Conservation (phyloP, 2,329 filamentous ascomycete species). For the Neofusicoccum umdonicola region DNA sequence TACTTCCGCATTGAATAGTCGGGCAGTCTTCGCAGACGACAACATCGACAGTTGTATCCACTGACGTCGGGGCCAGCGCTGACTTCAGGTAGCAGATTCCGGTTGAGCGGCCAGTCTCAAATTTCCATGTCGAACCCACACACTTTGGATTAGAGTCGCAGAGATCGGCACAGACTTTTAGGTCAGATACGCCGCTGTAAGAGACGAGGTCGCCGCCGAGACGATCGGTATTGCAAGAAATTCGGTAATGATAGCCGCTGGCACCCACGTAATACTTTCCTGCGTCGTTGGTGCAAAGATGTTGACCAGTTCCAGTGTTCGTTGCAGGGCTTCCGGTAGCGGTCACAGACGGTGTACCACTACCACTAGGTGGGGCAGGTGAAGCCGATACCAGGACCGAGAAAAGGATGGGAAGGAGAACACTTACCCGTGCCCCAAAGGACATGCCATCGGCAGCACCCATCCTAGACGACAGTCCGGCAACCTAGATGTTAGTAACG, state of each 20-base stretch:
- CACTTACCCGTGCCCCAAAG: constrained; percentile 1
- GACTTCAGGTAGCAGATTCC: constrained; percentile 1
- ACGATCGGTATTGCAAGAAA: neutral
- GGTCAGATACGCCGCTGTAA: neutral
- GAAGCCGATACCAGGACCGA: neutral
- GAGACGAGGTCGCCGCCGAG: neutral
- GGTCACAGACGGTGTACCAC: neutral
- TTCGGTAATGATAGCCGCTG: constrained; percentile 1
- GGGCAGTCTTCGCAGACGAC: neutral
- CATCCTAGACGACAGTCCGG: constrained; percentile 1
- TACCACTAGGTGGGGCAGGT: neutral
- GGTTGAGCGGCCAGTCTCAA: neutral
- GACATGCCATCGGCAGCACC: neutral
- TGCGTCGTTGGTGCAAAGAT: neutral
- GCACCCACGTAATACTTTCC: neutral
- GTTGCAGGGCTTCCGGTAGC: neutral
- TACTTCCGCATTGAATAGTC: neutral
- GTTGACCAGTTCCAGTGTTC: neutral
- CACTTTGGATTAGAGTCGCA: neutral
- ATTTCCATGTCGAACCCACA: neutral
- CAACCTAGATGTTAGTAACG: neutral
- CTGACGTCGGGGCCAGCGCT: neutral
- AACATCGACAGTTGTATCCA: neutral
- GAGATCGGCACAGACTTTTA: neutral
- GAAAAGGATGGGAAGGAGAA: neutral